phyloP scores from a whole-genome alignment of 2,329 filamentous ascomycete species.

The Pochonia chlamydosporia region DNA sequence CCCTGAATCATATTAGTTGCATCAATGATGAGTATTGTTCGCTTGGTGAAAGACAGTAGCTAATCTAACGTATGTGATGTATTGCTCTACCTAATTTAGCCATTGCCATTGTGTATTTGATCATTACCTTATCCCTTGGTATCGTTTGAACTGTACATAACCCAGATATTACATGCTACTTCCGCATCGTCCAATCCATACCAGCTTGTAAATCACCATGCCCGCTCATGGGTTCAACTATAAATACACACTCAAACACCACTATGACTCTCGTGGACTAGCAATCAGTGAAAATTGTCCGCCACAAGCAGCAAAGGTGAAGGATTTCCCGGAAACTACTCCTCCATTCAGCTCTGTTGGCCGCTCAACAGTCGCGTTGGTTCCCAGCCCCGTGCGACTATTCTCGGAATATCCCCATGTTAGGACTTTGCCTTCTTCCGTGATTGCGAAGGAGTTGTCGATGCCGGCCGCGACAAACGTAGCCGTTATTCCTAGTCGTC shows the following conservation, averaged over 20 bases:
- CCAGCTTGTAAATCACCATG: not conserved
- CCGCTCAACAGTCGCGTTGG: constrained; percentile 14
- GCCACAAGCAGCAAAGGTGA: constrained; percentile 9
- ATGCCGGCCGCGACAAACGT: constrained; percentile 49
- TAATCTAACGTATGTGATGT: no score
- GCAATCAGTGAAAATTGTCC: constrained; percentile 8
- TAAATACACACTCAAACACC: no score
- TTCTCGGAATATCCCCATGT: constrained; percentile 69
- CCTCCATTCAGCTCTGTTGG: constrained; percentile 6
- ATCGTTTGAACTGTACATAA: not conserved
- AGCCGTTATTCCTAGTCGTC: constrained; percentile 8
- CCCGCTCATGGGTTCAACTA: no score
- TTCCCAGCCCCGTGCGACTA: constrained; percentile 68
- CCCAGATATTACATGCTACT: not conserved
- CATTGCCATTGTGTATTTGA: no score
- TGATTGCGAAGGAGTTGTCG: constrained; percentile 63
- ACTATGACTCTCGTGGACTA: not conserved
- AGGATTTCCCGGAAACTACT: not conserved
- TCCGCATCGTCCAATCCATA: not conserved
- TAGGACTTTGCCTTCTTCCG: constrained; percentile 59
- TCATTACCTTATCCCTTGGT: not conserved
- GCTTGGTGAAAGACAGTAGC: no score
- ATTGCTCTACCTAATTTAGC: no score
- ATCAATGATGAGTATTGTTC: no score
- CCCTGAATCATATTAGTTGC: no score